These are phyloP conservation scores for Clavariopsis aquatica DNA, from an alignment of 495 filamentous ascomycete species.

Conservation along the genomic window DNA sequence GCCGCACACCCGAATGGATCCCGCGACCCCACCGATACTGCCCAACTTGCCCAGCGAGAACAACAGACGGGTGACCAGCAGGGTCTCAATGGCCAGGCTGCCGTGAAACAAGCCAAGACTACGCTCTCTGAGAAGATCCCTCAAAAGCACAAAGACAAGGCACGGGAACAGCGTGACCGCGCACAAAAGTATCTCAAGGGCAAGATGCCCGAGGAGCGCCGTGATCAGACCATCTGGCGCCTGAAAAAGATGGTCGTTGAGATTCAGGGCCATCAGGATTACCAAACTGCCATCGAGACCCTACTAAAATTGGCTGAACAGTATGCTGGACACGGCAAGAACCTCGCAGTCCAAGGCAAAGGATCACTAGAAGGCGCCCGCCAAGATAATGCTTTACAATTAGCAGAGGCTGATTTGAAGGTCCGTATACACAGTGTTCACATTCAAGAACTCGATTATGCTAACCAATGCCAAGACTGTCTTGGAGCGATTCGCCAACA, in stretches of 20 bases:
- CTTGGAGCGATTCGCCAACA: conserved; percentile 94
- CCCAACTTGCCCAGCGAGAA: conserved; percentile 50
- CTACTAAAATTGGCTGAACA: conserved; percentile 80
- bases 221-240: conserved; percentile 88
- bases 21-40: conserved; percentile 54
- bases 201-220: conserved; percentile 91
- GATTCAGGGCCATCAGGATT: conserved; percentile 90
- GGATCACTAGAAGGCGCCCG: conserved; percentile 71
- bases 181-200: conserved; percentile 71
- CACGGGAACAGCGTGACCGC: conserved; percentile 56
- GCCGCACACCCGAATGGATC: conserved; percentile 54
- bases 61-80: conserved; percentile 49
- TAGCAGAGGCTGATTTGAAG: conserved; percentile 79
- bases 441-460: conserved; percentile 41
- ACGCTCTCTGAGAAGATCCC: conserved; percentile 56
- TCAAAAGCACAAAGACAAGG: conserved; percentile 64
- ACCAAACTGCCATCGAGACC: conserved; percentile 84
- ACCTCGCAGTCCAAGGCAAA: conserved; percentile 60
- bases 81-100: conserved; percentile 59
- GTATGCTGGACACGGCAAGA: conserved; percentile 75
- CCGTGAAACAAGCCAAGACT: conserved; percentile 53
- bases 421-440: conserved; percentile 52
- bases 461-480: conserved; percentile 67
- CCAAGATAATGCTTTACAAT: conserved; percentile 58
- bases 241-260: conserved; percentile 98